phyloP scores from a whole-genome alignment of 2,329 filamentous ascomycete genomes.

The Fusarium concolor region DNA sequence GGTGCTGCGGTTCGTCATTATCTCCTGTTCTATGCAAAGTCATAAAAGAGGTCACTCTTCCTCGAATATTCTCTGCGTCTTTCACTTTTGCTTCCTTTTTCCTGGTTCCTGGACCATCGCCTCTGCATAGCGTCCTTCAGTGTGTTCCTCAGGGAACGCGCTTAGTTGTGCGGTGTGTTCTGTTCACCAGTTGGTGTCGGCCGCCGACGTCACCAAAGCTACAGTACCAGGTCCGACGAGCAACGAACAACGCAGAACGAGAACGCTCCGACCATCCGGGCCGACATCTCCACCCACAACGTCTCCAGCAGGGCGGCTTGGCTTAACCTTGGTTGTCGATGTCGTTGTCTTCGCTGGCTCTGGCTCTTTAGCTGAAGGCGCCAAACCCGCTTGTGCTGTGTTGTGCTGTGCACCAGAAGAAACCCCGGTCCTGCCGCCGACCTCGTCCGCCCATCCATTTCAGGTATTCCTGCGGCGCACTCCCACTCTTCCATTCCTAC shows the following conservation, averaged over 20 bases:
- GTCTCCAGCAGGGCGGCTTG: constrained; percentile 45
- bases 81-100: constrained; percentile 1
- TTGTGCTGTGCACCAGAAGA: constrained; percentile 32
- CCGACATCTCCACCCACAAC: constrained; percentile 47
- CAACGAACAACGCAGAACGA: constrained; percentile 39
- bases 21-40: constrained; percentile 24
- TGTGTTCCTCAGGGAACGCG: constrained; percentile 32
- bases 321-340: constrained; percentile 43
- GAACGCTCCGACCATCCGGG: constrained; percentile 47
- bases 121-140: constrained; percentile 16
- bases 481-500: constrained; percentile 21
- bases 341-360: constrained; percentile 31
- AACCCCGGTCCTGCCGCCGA: constrained; percentile 47
- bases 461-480: constrained; percentile 40
- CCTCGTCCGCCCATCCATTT: constrained; percentile 45
- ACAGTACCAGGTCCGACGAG: constrained; percentile 39
- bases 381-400: constrained; percentile 48
- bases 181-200: constrained; percentile 35
- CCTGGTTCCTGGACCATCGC: constrained; percentile 6
- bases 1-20: constrained; percentile 12
- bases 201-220: constrained; percentile 47
- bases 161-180: constrained; percentile 36
- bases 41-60: constrained; percentile 32
- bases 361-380: constrained; percentile 48
- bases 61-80: background rate